Conservation (phyloP, 768 basidiomycete species). For the Sarcodon aspratus region DNA sequence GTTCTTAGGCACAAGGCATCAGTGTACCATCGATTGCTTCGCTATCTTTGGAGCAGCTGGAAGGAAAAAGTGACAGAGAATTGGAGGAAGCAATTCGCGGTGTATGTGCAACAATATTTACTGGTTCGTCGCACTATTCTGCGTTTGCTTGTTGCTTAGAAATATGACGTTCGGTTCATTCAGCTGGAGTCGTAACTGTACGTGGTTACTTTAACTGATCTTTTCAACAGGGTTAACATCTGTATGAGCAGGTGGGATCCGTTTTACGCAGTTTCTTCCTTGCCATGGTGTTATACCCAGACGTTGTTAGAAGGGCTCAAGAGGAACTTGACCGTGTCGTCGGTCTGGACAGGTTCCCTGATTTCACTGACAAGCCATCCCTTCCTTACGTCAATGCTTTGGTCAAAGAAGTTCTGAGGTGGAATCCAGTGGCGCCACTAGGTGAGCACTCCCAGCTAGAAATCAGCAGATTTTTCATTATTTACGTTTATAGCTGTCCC, state of each 20-base stretch:
- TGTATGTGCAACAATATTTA: too few relatives aligned
- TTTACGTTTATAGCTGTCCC: constrained; percentile 6
- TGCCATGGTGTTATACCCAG: constrained; percentile 26
- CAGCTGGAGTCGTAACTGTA: too few relatives aligned
- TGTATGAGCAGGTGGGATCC: constrained; percentile 16
- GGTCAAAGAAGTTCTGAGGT: constrained; percentile 21
- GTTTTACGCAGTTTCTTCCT: constrained; percentile 23
- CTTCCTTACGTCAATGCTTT: constrained; percentile 27
- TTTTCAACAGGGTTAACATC: too few relatives aligned
- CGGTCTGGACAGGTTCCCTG: constrained; percentile 22
- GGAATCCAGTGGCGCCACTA: constrained; percentile 11
- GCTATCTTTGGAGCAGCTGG: too few relatives aligned
- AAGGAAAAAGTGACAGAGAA: too few relatives aligned
- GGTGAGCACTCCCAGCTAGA: constrained; percentile 3
- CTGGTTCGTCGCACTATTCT: too few relatives aligned
- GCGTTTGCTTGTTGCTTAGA: too few relatives aligned
- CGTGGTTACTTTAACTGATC: too few relatives aligned
- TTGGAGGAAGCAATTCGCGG: too few relatives aligned
- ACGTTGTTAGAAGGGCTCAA: constrained; percentile 24
- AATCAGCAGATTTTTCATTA: not conserved
- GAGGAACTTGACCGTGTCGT: constrained; percentile 29
- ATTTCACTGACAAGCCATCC: constrained; percentile 15
- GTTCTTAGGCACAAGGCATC: too few relatives aligned
- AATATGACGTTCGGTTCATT: too few relatives aligned
- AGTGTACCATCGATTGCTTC: too few relatives aligned